Base-by-base conservation (phyloP, 2,329 filamentous ascomycete genomes). In the Chrysoporthe deuterocubensis region DNA sequence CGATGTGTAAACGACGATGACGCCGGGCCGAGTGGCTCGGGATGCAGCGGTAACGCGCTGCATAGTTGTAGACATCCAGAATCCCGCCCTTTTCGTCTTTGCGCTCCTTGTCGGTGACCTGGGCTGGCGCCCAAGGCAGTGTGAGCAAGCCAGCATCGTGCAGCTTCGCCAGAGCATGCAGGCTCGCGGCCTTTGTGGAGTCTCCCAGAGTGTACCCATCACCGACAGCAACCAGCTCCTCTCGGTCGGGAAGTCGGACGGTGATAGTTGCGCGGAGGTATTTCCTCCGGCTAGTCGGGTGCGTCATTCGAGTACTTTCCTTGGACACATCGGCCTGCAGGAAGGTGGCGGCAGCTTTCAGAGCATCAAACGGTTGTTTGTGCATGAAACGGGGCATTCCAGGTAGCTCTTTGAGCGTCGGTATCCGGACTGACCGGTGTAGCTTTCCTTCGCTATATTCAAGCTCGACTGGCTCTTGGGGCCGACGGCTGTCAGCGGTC, bases 51-150 rank as follows among this genome's bases (percentile, higher is more conserved):
- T 65, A 61, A 48, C 62, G 57, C 3, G 66, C 66, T 4, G 66
- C 62, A 11, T 68, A 68, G 62, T 68, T 66, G 63, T 62, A 68
- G 8, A 66, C 42, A 9, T 66, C 66, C 5, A 62, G 42, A 2
- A 68, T 21, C 0, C 42, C 40, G 26, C 54, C 14, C 18, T 37
- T 62, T 46, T 46, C 64, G 11, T 37, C 21, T 11, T 48, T 60
- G 16, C 26, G 16, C 3, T 60, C n/a, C 32, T 61, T 14, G 6
- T 44, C 21, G 9, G 26, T 26, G 60, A 43, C 5, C 3, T 21
- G 5, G 56, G 34, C 37, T 58, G n/a, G 21, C 18, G 60, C 13
- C 43, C 40, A 46, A 42, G 34, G 9, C 26, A 64, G 3, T 2
- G 37, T 13, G 2, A 44, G 21, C 18, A 64, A 11, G 7, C 26